These are phyloP conservation scores for Alloteropsis semialata DNA, from an alignment of 176 grass and related monocot genomes.

Conservation along the genomic window DNA sequence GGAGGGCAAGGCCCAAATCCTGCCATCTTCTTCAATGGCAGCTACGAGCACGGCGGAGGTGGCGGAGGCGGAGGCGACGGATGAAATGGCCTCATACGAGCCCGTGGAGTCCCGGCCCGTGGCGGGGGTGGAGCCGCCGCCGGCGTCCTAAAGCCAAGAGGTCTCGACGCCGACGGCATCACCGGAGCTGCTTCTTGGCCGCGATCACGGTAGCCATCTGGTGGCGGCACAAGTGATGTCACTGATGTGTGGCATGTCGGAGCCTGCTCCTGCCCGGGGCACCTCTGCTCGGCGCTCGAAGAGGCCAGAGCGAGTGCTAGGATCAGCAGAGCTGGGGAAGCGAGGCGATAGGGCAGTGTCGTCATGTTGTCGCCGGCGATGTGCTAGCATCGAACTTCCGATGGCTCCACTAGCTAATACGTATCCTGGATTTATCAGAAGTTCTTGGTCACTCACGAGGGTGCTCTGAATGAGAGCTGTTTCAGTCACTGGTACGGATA, in stretches of 20 bases:
- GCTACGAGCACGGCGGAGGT: neutral
- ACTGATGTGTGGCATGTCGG: neutral
- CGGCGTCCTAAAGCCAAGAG: conserved; percentile 1
- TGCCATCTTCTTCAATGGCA: neutral
- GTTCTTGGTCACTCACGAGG: neutral
- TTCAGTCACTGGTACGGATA: neutral
- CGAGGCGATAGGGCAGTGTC: neutral
- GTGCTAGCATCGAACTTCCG: neutral
- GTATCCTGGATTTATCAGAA: neutral
- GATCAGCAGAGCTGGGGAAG: neutral
- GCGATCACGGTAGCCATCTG: neutral
- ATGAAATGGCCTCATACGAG: neutral
- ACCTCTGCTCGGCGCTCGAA: neutral
- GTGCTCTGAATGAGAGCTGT: neutral
- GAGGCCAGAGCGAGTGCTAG: neutral
- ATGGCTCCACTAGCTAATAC: neutral
- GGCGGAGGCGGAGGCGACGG: neutral
- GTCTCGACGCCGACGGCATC: neutral
- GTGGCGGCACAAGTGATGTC: neutral
- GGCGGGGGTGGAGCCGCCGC: neutral
- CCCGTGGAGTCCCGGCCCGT: neutral
- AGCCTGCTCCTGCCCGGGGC: neutral
- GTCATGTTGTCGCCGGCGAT: neutral
- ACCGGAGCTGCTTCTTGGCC: neutral
- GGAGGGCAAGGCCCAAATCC: neutral